These are phyloP conservation scores for Akebia trifoliata DNA, from an alignment of 164 flowering plant species.

Conservation along the genomic window DNA sequence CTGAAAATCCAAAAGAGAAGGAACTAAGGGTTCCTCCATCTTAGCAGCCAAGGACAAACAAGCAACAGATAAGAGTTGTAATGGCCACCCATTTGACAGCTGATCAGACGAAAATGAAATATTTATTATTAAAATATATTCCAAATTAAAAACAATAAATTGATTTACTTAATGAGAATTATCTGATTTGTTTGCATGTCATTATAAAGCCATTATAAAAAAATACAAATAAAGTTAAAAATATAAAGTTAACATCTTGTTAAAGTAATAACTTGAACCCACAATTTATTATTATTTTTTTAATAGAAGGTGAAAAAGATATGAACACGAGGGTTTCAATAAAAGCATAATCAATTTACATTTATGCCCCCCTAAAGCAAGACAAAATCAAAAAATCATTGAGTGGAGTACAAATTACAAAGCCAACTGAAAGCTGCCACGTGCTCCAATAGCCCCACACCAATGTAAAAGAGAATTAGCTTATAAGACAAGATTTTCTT, in stretches of 20 bases:
- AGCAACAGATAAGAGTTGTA: constrained; percentile 79
- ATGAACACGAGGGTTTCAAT: background rate
- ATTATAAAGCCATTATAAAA: background rate
- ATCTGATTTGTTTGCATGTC: too few relatives aligned
- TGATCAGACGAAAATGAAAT: constrained; percentile 15
- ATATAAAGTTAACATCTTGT: too few relatives aligned
- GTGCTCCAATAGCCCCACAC: too few relatives aligned
- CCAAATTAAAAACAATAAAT: constrained; percentile 3
- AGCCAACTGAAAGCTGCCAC: background rate
- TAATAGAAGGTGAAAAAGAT: background rate
- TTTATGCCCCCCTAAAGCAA: background rate
- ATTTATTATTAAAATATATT: too few relatives aligned
- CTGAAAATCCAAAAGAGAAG: constrained; percentile 82
- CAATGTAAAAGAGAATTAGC: too few relatives aligned
- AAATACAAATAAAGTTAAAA: background rate
- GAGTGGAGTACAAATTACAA: background rate
- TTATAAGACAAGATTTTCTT: background rate
- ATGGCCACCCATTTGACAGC: constrained; percentile 78
- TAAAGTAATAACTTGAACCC: too few relatives aligned
- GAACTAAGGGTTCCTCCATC: constrained; percentile 94
- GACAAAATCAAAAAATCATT: background rate
- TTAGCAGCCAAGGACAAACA: constrained; percentile 94
- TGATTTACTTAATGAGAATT: background rate
- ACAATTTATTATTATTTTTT: background rate
- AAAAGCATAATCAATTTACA: background rate